A percentile compares a stretch with the other conserved stretches of the same genome.
These are phyloP conservation scores for Epichloe baconii DNA, from an alignment of 2,329 filamentous ascomycete genomes.

Conservation along the genomic window DNA sequence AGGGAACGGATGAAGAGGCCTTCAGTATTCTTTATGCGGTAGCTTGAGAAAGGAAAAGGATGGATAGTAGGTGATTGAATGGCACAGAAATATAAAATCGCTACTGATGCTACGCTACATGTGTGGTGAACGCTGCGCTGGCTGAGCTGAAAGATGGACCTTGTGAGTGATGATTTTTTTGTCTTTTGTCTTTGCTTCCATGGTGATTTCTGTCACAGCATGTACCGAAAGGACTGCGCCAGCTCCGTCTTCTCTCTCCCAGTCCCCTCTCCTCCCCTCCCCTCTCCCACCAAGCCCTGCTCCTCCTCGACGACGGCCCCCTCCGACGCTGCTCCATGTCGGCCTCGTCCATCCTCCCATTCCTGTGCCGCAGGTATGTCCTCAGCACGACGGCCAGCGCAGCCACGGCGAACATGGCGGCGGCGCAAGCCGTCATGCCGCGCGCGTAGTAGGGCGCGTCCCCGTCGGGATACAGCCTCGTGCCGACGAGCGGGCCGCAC, in stretches of 20 bases:
- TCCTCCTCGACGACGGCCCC: conserved; percentile 24
- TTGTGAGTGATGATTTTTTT: no score
- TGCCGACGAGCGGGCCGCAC: conserved; percentile 60
- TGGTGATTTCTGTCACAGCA: conserved; percentile 21
- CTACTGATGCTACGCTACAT: no score
- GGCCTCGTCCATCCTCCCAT: conserved; percentile 29
- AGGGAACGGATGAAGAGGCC: not conserved
- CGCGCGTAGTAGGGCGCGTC: conserved; percentile 48
- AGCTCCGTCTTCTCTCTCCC: conserved; percentile 10
- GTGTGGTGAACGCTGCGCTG: no score
- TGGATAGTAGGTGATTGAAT: no score
- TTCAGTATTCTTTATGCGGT: no score
- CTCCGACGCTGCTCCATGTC: conserved; percentile 14
- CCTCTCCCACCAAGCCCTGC: conserved; percentile 19
- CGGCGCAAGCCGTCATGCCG: conserved; percentile 51
- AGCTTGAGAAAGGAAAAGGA: no score
- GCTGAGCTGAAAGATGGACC: no score
- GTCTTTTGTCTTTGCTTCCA: not conserved
- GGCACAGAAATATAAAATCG: no score
- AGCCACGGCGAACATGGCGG: conserved; percentile 49
- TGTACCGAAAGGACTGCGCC: conserved; percentile 29
- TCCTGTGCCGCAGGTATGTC: conserved; percentile 37
- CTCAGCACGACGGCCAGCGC: conserved; percentile 40
- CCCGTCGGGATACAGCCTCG: conserved; percentile 46
- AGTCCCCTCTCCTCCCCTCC: conserved; percentile 7